Conservation (phyloP, 345 rosid genomes). For the Syzygium aqueum region DNA sequence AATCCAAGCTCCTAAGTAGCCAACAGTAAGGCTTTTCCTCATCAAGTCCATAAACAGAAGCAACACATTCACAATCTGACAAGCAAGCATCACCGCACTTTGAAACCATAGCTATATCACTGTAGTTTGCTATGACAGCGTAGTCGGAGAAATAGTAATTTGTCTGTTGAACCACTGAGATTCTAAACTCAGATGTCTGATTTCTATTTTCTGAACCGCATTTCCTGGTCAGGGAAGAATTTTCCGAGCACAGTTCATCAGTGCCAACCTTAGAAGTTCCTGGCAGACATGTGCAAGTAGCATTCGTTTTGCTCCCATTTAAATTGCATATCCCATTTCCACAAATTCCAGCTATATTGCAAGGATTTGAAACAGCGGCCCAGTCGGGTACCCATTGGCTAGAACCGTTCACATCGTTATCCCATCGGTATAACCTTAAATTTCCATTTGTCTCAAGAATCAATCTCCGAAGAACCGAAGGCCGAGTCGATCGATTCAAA, state of each 20-base stretch:
- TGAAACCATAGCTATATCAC: conserved; percentile 39
- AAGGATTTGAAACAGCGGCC: conserved; percentile 92
- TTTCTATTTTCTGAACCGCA: conserved; percentile 28
- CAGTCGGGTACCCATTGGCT: conserved; percentile 81
- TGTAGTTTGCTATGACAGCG: conserved; percentile 60
- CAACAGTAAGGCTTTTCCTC: conserved; percentile 91
- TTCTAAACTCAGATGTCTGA: conserved; percentile 25
- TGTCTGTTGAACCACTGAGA: conserved; percentile 59
- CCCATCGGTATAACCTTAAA: conserved; percentile 75
- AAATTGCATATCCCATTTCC: conserved; percentile 77
- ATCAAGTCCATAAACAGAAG: conserved; percentile 83
- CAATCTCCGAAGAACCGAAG: conserved; percentile 40
- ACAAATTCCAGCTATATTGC: conserved; percentile 79
- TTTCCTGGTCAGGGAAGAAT: conserved; percentile 32
- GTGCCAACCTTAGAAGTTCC: conserved; percentile 39
- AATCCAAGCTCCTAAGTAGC: conserved; percentile 58
- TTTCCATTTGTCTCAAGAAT: conserved; percentile 74
- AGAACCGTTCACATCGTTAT: conserved; percentile 65
- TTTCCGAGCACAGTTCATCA: conserved; percentile 31
- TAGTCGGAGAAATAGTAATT: conserved; percentile 59
- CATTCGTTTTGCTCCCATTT: conserved; percentile 62
- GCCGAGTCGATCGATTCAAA: conserved; percentile 18
- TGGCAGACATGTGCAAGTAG: conserved; percentile 66
- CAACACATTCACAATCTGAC: conserved; percentile 69
- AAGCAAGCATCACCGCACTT: conserved; percentile 73